Evolutionary conservation across 345 rosid species (phyloP), one percentile per base, ranked within the genome.

Genomic region (Erodium maritimum): DNA sequence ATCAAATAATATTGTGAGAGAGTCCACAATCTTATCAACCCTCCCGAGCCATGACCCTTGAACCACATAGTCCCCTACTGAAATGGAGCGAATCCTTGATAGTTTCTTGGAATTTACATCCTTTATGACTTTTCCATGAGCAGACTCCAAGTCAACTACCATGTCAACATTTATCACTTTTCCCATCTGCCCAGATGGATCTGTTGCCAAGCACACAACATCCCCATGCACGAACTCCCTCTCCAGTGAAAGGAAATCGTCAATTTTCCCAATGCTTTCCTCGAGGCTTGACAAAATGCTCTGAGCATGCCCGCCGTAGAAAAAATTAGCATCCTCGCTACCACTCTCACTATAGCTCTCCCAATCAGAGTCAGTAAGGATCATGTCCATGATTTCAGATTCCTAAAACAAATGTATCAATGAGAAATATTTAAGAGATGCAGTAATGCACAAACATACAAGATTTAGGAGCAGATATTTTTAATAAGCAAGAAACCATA

Each of bases 171-270:
- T 77, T 21, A 76, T 68, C 56, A 89, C 89, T 68, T 77, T 81
- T 23, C 99, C 99, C 79, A 73, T 81, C 71, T 86, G 99, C 69
- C 91, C 95, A 17, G 84, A 81, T 19, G 84, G 83, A 33, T 88
- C 79, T 29, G 71, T 52, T 50, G 64, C 70, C 18, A 81, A 71
- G 74, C 82, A 74, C 63, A 93, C 96, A 50, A 85, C 71, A 66
- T 93, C 99, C 25, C 95, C 99, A 60, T 66, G 76, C 23, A 59
- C 9, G 37, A 84, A 93, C 5, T 82, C 85, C 61, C 89, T 80
- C 73, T 93, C 99, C 51, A 86, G 87, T 4, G 88, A 85, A 54
- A 93, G 85, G 66, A 93, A 83, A 22, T 86, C 95, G 60, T 93
- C 99, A 54, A 93, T 89, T 69, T 93, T 93, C 9, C 81, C 86